Percentiles rank a stretch among this genome's conserved stretches.
These are phyloP conservation scores for Plasmopara muralis DNA, from an alignment of 352 stramenopile genomes.

Conservation along the genomic window DNA sequence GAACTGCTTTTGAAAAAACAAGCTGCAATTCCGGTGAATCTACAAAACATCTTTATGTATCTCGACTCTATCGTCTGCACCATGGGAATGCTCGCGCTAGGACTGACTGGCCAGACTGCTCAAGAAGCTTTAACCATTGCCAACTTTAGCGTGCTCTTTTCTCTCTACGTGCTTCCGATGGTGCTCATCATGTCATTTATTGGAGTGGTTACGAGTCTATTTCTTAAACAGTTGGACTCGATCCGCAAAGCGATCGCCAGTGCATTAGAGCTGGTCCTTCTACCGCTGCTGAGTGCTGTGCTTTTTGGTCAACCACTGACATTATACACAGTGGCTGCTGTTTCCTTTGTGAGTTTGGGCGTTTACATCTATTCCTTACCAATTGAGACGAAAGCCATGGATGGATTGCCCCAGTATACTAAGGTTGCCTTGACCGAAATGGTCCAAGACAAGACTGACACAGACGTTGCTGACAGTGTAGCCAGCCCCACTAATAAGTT, in stretches of 20 bases:
- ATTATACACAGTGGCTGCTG: conserved; percentile 41
- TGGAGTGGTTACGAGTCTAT: conserved; percentile 74
- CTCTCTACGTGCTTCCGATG: conserved; percentile 66
- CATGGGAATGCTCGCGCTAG: conserved; percentile 52
- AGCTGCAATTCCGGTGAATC: conserved; percentile 53
- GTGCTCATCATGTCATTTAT: conserved; percentile 82
- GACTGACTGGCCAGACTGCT: conserved; percentile 64
- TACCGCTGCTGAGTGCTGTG: conserved; percentile 53
- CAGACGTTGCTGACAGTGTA: too few relatives aligned
- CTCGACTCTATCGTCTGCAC: conserved; percentile 73
- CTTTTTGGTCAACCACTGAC: conserved; percentile 62
- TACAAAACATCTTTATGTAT: conserved; percentile 86
- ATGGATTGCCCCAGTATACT: conserved; percentile 20
- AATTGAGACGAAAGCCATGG: conserved; percentile 17
- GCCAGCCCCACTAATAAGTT: too few relatives aligned
- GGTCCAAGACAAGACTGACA: conserved; percentile 11
- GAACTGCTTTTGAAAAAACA: conserved; percentile 79
- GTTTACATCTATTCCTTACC: conserved; percentile 80
- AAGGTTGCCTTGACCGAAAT: conserved; percentile 16
- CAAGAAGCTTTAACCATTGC: conserved; percentile 36
- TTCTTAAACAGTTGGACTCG: conserved; percentile 75
- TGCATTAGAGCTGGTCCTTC: conserved; percentile 64
- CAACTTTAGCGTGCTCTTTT: conserved; percentile 61
- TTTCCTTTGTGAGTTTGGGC: conserved; percentile 61
- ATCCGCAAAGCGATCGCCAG: conserved; percentile 76